These are phyloP conservation scores for Aspergillus proliferans DNA, from an alignment of 2,329 filamentous ascomycete genomes.

Conservation along the genomic window DNA sequence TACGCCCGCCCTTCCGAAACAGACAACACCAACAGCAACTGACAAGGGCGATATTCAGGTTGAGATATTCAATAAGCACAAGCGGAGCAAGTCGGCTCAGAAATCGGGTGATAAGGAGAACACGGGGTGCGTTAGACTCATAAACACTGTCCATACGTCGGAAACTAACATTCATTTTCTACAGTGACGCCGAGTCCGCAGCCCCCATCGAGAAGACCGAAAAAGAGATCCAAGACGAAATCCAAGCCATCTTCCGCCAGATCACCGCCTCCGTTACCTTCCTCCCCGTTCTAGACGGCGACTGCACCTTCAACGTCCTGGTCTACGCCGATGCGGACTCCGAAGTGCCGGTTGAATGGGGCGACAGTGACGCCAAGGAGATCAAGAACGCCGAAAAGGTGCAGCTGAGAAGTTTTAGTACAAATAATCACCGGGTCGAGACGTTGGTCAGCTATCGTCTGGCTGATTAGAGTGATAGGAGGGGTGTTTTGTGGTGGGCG, in stretches of 20 bases:
- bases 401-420: slow-evolving; percentile 91
- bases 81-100: slow-evolving; percentile 46
- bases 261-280: slow-evolving; percentile 98
- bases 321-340: slow-evolving; percentile 96
- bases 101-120: slow-evolving; percentile 64
- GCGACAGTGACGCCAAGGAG: slow-evolving; percentile 96
- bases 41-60: slow-evolving; percentile 34
- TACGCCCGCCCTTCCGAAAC: slow-evolving; percentile 36
- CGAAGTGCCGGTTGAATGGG: slow-evolving; percentile 96
- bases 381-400: slow-evolving; percentile 92
- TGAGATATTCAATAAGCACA: slow-evolving; percentile 50
- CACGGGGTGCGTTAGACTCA: slow-evolving; percentile 41
- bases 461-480: slow-evolving; percentile 26
- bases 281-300: slow-evolving; percentile 82
- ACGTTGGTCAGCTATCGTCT: slow-evolving; percentile 87
- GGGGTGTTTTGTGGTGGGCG: slow-evolving; percentile 15
- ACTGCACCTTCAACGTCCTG: slow-evolving; percentile 97
- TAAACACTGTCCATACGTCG: background rate
- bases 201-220: slow-evolving; percentile 69
- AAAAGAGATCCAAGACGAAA: slow-evolving; percentile 87
- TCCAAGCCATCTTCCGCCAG: slow-evolving; percentile 93
- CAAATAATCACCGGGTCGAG: slow-evolving; percentile 86
- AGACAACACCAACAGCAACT: slow-evolving; percentile 2
- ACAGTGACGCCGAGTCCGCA: slow-evolving; percentile 25
- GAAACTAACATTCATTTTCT: slow-evolving; percentile 2